Evolutionary conservation across 257 asterid genomes (phyloP).

Genomic region (Prunella vulgaris): DNA sequence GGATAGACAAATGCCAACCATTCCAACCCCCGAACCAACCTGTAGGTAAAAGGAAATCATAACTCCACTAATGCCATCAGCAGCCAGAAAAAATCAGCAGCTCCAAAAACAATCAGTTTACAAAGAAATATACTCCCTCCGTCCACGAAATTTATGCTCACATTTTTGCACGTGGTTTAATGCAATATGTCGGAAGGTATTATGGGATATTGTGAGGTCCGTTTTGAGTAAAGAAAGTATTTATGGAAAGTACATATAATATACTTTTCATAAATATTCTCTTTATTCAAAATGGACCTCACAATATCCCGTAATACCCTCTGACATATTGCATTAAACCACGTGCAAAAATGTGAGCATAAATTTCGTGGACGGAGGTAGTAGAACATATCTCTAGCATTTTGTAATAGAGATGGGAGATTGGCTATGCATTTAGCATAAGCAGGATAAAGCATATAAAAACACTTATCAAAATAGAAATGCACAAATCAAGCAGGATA

Average conservation of each 20-base stretch:
- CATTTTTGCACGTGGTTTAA: no score
- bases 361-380: no score
- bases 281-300: no score
- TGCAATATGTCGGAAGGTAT: no score
- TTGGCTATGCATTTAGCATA: neutral
- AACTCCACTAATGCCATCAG: neutral
- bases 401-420: neutral
- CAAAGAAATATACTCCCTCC: neutral
- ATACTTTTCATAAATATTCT: no score
- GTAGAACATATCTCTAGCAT: neutral
- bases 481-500: neutral
- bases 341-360: no score
- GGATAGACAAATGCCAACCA: slow-evolving; percentile 83
- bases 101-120: neutral
- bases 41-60: slow-evolving; percentile 29
- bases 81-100: neutral
- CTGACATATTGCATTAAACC: no score
- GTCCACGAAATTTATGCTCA: no score
- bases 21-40: slow-evolving; percentile 96
- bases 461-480: neutral
- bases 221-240: no score
- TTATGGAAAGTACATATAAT: no score
- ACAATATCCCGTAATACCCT: no score
- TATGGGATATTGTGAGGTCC: no score
- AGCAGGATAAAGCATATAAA: neutral